Conservation (phyloP, 768 basidiomycete genomes). For the Pleurotus citrinopileatus region DNA sequence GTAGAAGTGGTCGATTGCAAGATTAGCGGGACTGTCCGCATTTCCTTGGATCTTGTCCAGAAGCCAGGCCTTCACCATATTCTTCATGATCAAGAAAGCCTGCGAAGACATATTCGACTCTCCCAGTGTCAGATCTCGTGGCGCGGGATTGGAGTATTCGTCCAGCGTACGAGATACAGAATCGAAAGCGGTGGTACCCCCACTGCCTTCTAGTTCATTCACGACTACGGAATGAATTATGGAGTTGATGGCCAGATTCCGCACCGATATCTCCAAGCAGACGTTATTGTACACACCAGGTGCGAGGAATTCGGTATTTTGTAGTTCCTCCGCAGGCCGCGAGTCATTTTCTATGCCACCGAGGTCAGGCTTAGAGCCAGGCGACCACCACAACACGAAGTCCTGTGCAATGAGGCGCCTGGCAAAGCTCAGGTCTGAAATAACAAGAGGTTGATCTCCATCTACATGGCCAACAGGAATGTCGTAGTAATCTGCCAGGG, state of each 20-base stretch:
- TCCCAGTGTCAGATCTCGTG: slow-evolving; percentile 78
- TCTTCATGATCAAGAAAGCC: slow-evolving; percentile 80
- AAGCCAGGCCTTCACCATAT: slow-evolving; percentile 89
- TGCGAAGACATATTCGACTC: slow-evolving; percentile 87
- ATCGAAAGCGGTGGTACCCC: slow-evolving; percentile 92
- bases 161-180: slow-evolving; percentile 88
- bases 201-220: slow-evolving; percentile 96
- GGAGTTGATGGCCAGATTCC: slow-evolving; percentile 91
- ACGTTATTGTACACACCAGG: slow-evolving; percentile 92
- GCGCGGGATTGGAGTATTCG: slow-evolving; percentile 73
- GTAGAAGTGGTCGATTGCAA: slow-evolving; percentile 94
- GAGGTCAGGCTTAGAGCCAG: slow-evolving; percentile 83
- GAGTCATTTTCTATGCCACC: slow-evolving; percentile 91
- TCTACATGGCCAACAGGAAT: slow-evolving; percentile 92
- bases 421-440: slow-evolving; percentile 90
- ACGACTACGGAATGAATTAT: slow-evolving; percentile 92
- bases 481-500: slow-evolving; percentile 88
- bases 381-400: slow-evolving; percentile 96
- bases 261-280: slow-evolving; percentile 84
- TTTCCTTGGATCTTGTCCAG: slow-evolving; percentile 77
- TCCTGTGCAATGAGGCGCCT: slow-evolving; percentile 85
- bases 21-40: slow-evolving; percentile 59
- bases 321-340: slow-evolving; percentile 70
- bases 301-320: slow-evolving; percentile 79
- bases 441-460: slow-evolving; percentile 82